A percentile compares a stretch with the other conserved stretches of the same genome.
These are phyloP conservation scores for Euphorbia pulcherrima DNA, from an alignment of 345 rosid genomes.

Conservation along the genomic window DNA sequence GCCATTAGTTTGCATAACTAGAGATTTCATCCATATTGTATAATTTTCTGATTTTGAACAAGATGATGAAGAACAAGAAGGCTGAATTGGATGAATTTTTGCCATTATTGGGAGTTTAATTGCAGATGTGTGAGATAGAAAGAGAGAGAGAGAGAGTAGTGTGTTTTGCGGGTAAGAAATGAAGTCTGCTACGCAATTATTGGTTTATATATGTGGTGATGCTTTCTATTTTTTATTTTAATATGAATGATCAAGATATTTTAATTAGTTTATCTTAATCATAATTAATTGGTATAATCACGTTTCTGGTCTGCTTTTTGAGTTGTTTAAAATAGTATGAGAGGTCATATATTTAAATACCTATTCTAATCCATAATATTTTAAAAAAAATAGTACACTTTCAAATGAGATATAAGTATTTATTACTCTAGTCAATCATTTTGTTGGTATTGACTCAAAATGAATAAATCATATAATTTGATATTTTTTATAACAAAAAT, in stretches of 20 bases:
- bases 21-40: slow-evolving; percentile 72
- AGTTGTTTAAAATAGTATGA: no score
- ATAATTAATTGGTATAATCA: not conserved
- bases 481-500: no score
- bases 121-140: not conserved
- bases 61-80: slow-evolving; percentile 1
- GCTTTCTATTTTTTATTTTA: no score
- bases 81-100: slow-evolving; percentile 43
- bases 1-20: slow-evolving; percentile 55
- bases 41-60: slow-evolving; percentile 42
- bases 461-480: no score
- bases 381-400: no score
- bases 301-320: not conserved
- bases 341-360: no score
- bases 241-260: no score
- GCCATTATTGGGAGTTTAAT: slow-evolving; percentile 28
- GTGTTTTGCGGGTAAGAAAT: not conserved
- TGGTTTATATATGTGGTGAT: not conserved
- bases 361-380: no score
- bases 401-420: no score
- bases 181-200: not conserved
- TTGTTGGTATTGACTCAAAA: no score
- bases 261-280: no score
- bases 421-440: no score
- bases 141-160: not conserved